phyloP scores from a whole-genome alignment of 2,329 filamentous ascomycete genomes.

The Cladosporium sphaerospermum region DNA sequence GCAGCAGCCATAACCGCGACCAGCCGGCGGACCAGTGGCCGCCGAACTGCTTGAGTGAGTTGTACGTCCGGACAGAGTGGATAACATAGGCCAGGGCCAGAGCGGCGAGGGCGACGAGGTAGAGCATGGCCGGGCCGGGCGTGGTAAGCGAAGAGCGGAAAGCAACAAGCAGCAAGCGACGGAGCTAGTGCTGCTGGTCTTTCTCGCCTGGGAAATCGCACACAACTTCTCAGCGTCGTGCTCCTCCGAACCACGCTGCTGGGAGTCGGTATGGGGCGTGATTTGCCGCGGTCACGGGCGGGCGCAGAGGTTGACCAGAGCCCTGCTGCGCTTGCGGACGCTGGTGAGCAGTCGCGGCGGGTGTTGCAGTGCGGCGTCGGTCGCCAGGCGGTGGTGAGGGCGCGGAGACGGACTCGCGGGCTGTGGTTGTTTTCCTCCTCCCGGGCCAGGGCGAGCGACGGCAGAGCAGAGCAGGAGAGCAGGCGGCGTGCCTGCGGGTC shows the following conservation, averaged over 20 bases:
- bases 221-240: not conserved
- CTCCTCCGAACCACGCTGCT: not conserved
- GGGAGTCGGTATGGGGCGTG: not conserved
- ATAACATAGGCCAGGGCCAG: constrained; percentile 20
- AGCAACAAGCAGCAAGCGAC: no score
- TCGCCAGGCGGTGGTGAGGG: not conserved
- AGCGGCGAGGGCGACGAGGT: constrained; percentile 20
- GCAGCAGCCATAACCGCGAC: constrained; percentile 34
- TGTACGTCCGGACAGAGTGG: constrained; percentile 27
- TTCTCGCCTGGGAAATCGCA: not conserved
- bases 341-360: not conserved
- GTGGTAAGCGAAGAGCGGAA: no score
- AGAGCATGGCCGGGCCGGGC: constrained; percentile 18
- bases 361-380: not conserved
- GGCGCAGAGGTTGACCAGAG: not conserved
- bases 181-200: not conserved
- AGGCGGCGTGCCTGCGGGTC: not conserved
- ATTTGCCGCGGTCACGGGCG: not conserved
- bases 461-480: not conserved
- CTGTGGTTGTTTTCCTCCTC: no score
- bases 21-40: constrained; percentile 34
- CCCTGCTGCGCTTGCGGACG: not conserved
- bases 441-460: no score
- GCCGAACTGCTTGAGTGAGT: constrained; percentile 30
- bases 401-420: no score